These are phyloP conservation scores for Polytrichum formosum DNA, from an alignment of 225 moss, liverwort and hornwort species.

Conservation along the genomic window DNA sequence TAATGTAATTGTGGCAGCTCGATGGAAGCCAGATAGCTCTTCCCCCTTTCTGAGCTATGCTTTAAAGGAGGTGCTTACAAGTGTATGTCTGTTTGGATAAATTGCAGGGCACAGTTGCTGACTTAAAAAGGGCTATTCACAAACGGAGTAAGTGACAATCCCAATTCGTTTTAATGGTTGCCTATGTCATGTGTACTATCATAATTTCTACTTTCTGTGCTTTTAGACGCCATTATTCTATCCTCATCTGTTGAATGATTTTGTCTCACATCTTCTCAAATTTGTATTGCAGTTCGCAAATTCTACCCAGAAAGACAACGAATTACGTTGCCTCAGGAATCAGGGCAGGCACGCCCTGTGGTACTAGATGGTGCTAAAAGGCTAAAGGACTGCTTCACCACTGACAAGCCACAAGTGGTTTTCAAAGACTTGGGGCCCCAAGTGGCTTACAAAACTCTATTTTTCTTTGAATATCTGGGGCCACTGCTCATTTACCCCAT, in stretches of 20 bases:
- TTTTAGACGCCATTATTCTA: neutral
- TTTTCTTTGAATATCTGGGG: conserved; percentile 86
- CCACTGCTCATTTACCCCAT: conserved; percentile 76
- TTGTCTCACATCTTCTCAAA: neutral
- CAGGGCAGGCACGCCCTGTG: conserved; percentile 44
- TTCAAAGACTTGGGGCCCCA: conserved; percentile 89
- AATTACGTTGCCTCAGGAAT: conserved; percentile 64
- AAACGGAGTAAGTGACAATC: conserved; percentile 27
- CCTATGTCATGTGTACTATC: neutral
- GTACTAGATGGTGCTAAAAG: conserved; percentile 58
- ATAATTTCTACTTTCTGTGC: neutral
- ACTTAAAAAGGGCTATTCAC: conserved; percentile 58
- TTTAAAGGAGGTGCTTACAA: too few relatives aligned
- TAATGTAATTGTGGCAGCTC: too few relatives aligned
- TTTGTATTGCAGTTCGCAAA: conserved; percentile 44
- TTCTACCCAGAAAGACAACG: conserved; percentile 76
- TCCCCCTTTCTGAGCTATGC: too few relatives aligned
- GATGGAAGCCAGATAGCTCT: too few relatives aligned
- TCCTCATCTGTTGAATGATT: neutral
- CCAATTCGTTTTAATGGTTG: neutral
- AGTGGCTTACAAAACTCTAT: conserved; percentile 64
- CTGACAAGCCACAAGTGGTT: conserved; percentile 42
- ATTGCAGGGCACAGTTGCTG: conserved; percentile 47
- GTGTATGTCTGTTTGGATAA: neutral
- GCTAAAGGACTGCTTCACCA: conserved; percentile 67